Evolutionary conservation across 495 filamentous ascomycete genomes (phyloP), one percentile per base, ranked within the genome.

Genomic region (Penicillium diatomitis): DNA sequence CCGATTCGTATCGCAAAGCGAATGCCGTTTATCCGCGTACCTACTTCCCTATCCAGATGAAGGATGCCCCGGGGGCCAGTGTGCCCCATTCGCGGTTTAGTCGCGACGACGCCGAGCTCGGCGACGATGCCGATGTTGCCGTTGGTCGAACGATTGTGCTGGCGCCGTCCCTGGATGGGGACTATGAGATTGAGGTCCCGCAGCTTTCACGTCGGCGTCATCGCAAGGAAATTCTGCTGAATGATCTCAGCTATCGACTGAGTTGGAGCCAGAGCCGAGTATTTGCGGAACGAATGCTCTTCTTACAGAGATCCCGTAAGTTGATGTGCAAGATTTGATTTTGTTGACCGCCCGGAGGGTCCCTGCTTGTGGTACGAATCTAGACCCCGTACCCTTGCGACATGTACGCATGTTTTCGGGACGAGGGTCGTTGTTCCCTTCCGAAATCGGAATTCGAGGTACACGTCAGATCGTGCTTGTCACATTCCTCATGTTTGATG

Each of bases 161-260:
- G 28, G 84, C 90, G 10, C 83, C 85, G 1, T 80, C 90, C 60
- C 64, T 84, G 10, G 90, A 95, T 47, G 85, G 84, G 2, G 85
- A 89, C 44, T 73, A 72, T 33, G 79, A 84, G 44, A 71, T 94
- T 35, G 77, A 81, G 0, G 83, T 91, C 20, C 90, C 91, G 20
- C 74, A 80, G 38, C 76, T 90, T 53, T 80, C 81, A 12, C 76
- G 75, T 46, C 68, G 73, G 38, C 77, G 79, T 44, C 79, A 86
- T 42, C 78, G 72, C 38, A 90, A 88, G 67, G 91, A 98, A 61
- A 78, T 89, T 4, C 71, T 85, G 42, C 62, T 98, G 53, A 98
- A 98, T 58, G 90, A 97, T 60, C 63, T 97, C 41, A 92, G 89
- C 0, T 96, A 94, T 59, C 79, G 91, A 10, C 94, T 98, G 83